phyloP scores from a whole-genome alignment of 2,329 filamentous ascomycete species.

The Mycosphaerella arachidis region DNA sequence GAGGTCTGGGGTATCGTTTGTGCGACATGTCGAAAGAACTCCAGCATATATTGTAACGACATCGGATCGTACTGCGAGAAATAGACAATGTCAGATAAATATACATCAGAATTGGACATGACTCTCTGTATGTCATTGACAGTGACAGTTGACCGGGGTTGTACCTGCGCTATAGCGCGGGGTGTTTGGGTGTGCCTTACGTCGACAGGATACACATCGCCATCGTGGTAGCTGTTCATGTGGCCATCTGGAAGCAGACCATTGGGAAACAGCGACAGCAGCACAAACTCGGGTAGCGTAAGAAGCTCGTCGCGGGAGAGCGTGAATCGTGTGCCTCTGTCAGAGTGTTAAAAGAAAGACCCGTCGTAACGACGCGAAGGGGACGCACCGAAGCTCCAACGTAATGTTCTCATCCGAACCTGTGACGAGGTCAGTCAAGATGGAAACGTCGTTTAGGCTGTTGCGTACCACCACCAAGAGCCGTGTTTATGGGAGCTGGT shows the following conservation, averaged over 20 bases:
- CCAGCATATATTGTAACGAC: slow-evolving; percentile 97
- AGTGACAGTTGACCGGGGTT: slow-evolving; percentile 26
- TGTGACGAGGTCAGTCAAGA: slow-evolving; percentile 1
- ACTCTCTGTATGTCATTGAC: slow-evolving; percentile 36
- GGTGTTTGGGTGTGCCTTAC: slow-evolving; percentile 53
- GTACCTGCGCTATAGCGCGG: slow-evolving; percentile 31
- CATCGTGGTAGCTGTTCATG: slow-evolving; percentile 86
- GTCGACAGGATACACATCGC: slow-evolving; percentile 94
- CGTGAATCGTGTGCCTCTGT: slow-evolving; percentile 85
- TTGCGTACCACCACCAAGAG: slow-evolving; percentile 58
- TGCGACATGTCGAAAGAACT: slow-evolving; percentile 94
- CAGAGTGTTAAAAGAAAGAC: slow-evolving; percentile 21
- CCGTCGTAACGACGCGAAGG: background rate
- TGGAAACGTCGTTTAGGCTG: background rate
- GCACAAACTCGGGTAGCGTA: slow-evolving; percentile 92
- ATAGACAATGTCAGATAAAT: slow-evolving; percentile 54
- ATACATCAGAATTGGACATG: slow-evolving; percentile 45
- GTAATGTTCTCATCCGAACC: slow-evolving; percentile 88
- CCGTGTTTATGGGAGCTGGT: slow-evolving; percentile 74
- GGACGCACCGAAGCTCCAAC: slow-evolving; percentile 78
- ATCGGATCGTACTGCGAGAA: slow-evolving; percentile 82
- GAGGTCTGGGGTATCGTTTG: slow-evolving; percentile 86
- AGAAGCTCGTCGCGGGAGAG: slow-evolving; percentile 91
- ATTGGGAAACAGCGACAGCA: slow-evolving; percentile 96
- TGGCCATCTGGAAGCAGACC: slow-evolving; percentile 96